Evolutionary conservation across 768 basidiomycete species (phyloP).

Genomic region (Clitopilus hobsonii): DNA sequence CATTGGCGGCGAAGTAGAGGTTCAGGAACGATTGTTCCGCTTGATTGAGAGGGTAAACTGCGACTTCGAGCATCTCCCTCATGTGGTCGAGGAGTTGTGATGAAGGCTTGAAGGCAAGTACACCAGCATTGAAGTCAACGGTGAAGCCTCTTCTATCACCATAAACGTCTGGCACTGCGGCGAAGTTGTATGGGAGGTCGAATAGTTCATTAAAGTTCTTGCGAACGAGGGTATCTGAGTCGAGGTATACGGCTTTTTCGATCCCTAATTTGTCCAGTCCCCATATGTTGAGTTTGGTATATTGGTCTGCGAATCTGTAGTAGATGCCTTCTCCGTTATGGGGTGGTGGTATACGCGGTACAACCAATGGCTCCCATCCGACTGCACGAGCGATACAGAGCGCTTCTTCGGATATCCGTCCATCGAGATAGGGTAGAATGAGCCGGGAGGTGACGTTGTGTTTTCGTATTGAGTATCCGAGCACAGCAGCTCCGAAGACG

Average conservation of each 20-base stretch:
- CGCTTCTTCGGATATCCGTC: constrained; percentile 29
- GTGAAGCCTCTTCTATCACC: constrained; percentile 25
- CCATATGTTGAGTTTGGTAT: constrained; percentile 41
- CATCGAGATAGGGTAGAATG: constrained; percentile 20
- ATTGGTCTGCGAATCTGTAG: constrained; percentile 33
- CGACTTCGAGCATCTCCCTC: constrained; percentile 19
- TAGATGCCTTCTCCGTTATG: constrained; percentile 28
- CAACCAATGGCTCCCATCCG: constrained; percentile 34
- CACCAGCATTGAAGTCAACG: constrained; percentile 34
- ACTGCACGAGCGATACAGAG: constrained; percentile 32
- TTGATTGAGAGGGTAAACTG: constrained; percentile 21
- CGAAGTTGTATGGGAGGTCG: constrained; percentile 33
- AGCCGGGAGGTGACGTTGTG: constrained; percentile 21
- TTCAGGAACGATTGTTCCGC: constrained; percentile 40
- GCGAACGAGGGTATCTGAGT: constrained; percentile 37
- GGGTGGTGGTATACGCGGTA: constrained; percentile 33
- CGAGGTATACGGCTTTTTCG: constrained; percentile 31
- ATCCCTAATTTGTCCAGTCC: constrained; percentile 25
- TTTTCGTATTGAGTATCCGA: constrained; percentile 18
- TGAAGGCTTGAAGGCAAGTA: constrained; percentile 29
- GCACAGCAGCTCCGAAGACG: constrained; percentile 22
- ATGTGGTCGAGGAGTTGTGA: constrained; percentile 22
- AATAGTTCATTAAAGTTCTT: constrained; percentile 42
- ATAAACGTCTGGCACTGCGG: constrained; percentile 36
- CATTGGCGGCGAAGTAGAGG: constrained; percentile 30